Base-by-base conservation (phyloP, 371 early-diverging fungal genomes). In the Mucor velutinosus region DNA sequence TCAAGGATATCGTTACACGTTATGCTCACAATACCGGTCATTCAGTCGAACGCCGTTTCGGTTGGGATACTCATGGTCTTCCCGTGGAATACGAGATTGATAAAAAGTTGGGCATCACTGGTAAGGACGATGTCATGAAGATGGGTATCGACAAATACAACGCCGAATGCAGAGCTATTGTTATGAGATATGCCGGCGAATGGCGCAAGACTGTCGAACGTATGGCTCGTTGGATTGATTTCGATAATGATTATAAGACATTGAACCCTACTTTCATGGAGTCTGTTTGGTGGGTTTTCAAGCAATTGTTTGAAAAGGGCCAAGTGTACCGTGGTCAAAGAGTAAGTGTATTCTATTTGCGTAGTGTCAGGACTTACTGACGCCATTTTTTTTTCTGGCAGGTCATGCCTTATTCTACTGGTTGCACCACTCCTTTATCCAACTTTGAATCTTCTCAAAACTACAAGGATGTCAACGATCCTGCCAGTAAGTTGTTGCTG, bases 41-140 rank as follows among this genome's bases (percentile, higher is more conserved):
- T 81, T 89, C 95, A 74, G 99, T 99, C 33, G 99, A 98, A 81
- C 92, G 99, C 72, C 90, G 99, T 64, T 99, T 99, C 76, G 99
- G 99, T 66, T 99, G 99, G 99, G 99, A 99, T 83, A 96, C 97
- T 74, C 99, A 99, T 72, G 99, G 99, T 66, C 87, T 99, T 39
- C 99, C 99, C 29, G 96, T 99, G 56, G 99, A 99, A 83, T 94
- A 96, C 74, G 99, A 99, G 82, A 99, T 99, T 80, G 99, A 99
- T 82, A 99, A 99, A 86, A 92, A 90, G 69, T 90, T 99, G 64
- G 88, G 88, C 69, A 99, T 99, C 82, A 94, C 84, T 75, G 90
- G 94, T 58, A 92, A 90, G 65, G 91, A 93, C 14, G 99, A 99
- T 81, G 97, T 99, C 32, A 70, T 93, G 83, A 89, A 88, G 27